Evolutionary conservation across 2,329 filamentous ascomycete species (phyloP).

Genomic region (Fusarium abutilonis): DNA sequence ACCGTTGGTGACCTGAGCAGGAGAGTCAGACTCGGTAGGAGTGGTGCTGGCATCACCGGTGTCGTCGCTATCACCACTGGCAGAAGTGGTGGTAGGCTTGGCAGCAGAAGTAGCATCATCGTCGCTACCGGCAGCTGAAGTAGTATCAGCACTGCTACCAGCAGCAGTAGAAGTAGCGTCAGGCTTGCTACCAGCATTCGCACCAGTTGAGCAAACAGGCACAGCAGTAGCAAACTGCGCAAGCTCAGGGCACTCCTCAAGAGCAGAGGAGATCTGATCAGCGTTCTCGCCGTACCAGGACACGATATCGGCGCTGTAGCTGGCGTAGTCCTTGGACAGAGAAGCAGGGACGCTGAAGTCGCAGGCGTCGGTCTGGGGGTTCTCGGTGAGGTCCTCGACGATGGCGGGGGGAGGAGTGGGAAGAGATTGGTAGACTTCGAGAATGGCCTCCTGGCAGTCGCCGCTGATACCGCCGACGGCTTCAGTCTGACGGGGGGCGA

Average conservation of each 20-base stretch:
- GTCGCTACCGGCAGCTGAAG: not conserved
- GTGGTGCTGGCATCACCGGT: constrained; percentile 5
- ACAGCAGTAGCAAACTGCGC: constrained; percentile 32
- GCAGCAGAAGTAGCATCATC: constrained; percentile 16
- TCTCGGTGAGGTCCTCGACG: constrained; percentile 36
- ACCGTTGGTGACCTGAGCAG: constrained; percentile 25
- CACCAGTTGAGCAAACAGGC: constrained; percentile 40
- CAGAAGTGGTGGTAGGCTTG: constrained; percentile 15
- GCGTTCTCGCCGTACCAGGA: constrained; percentile 48
- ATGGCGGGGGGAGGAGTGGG: constrained; percentile 49
- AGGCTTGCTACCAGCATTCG: not conserved
- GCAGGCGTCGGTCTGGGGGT: constrained; percentile 49
- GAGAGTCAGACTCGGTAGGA: constrained; percentile 7
- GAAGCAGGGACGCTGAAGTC: constrained; percentile 45
- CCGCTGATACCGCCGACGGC: constrained; percentile 13
- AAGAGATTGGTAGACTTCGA: constrained; percentile 39
- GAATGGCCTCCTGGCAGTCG: constrained; percentile 41
- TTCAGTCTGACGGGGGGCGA: constrained; percentile 44
- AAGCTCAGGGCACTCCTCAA: constrained; percentile 44
- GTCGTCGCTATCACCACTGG: constrained; percentile 3
- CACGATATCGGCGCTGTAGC: constrained; percentile 47
- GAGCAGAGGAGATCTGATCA: constrained; percentile 41
- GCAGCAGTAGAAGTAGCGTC: constrained; percentile 17
- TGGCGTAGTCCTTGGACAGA: constrained; percentile 47
- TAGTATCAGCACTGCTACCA: constrained; percentile 2